Base-by-base conservation (phyloP, 2,329 filamentous ascomycete genomes). In the Fusarium nanum region DNA sequence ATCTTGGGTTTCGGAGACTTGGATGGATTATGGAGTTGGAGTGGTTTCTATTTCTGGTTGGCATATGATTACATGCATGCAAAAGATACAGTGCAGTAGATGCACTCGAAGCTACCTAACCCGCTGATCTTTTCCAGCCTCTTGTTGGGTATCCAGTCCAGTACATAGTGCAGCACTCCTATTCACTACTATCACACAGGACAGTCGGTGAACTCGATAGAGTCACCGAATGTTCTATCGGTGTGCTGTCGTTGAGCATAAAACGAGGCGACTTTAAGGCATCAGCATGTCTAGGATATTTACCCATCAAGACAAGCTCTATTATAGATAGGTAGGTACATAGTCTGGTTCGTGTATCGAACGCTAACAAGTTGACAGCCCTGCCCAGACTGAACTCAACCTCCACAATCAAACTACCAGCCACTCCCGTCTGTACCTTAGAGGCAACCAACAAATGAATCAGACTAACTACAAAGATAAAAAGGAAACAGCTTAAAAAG, bases 331-430 rank as follows among this genome's bases (percentile, higher is more conserved):
- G 12, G 40, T 11, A 20, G 12, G 40, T 22, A 41, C 20, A 14
- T 22, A 18, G 25, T 40, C 23, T 40, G n/a, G n/a, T n/a, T n/a
- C n/a, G n/a, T n/a, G n/a, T n/a, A n/a, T n/a, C n/a, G n/a, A n/a
- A n/a, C n/a, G n/a, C n/a, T n/a, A n/a, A n/a, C n/a, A n/a, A n/a
- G n/a, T n/a, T n/a, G n/a, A n/a, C n/a, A n/a, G n/a, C n/a, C n/a
- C n/a, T n/a, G n/a, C n/a, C n/a, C n/a, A 22, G 23, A 62, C 47
- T 67, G 22, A 45, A 63, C 47, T 68, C 42, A 50, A 58, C 53
- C 57, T 67, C 65, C 65, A 68, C 63, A 27, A 58, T 22, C n/a
- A 48, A 55, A 50, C 45, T 41, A 56, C 47, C 67, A 70, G 61
- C 67, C 67, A 70, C 67, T 67, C 67, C 62, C 67, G 52, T 53